These are phyloP conservation scores for Luvunga scandens DNA, from an alignment of 345 rosid genomes.

Conservation along the genomic window DNA sequence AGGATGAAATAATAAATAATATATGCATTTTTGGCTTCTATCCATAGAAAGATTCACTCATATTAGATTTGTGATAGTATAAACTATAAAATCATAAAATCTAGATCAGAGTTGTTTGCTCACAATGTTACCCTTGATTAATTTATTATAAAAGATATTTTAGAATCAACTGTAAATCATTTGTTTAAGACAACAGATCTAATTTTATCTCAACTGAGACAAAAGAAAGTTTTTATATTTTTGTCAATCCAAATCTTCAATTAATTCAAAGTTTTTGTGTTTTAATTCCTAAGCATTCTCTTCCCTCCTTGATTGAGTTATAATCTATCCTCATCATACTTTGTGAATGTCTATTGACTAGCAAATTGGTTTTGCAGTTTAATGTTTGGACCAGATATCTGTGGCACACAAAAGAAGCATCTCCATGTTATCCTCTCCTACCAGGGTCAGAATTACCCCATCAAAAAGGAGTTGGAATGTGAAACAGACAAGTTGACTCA, in stretches of 20 bases:
- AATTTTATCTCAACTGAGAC: not conserved
- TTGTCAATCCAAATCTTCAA: not conserved
- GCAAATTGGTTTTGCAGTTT: conserved; percentile 24
- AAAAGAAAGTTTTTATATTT: too few relatives aligned
- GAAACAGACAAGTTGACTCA: conserved; percentile 52
- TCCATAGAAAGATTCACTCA: not conserved
- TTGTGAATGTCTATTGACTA: not conserved
- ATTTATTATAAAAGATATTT: not conserved
- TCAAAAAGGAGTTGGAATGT: conserved; percentile 48
- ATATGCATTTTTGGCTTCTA: not conserved
- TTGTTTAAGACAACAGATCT: not conserved
- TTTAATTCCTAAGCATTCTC: not conserved
- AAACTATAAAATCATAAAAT: not conserved
- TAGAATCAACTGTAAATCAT: not conserved
- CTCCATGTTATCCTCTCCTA: conserved; percentile 48
- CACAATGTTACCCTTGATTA: not conserved
- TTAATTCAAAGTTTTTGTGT: not conserved
- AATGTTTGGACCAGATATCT: conserved; percentile 58
- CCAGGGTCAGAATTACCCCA: conserved; percentile 50
- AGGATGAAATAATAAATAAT: not conserved
- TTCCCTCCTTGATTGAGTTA: not conserved
- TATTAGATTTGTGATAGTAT: not conserved
- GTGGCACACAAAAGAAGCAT: conserved; percentile 49
- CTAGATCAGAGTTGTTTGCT: not conserved
- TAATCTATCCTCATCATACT: not conserved